A percentile compares a stretch with the other conserved stretches of the same genome.
Evolutionary conservation across 148 eudicot genomes (phyloP).

Genomic region (Vaccinium macrocarpon): DNA sequence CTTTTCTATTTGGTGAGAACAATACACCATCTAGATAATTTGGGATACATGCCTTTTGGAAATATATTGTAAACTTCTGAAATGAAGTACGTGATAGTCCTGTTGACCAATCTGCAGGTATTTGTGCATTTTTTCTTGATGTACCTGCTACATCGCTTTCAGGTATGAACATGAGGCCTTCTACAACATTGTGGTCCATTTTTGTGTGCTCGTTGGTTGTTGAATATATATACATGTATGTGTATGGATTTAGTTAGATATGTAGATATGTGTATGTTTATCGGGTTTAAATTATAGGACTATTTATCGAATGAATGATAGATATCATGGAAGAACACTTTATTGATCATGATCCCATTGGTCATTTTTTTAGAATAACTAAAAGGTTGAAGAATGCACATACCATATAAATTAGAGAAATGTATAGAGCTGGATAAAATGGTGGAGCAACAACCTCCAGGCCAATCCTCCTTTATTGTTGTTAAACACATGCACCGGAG

Average conservation of each 20-base stretch:
- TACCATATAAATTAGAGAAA: neutral
- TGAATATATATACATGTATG: neutral
- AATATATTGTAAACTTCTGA: neutral
- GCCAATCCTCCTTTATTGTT: neutral
- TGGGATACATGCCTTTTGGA: neutral
- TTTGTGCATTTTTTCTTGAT: conserved; percentile 97
- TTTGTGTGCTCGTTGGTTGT: neutral
- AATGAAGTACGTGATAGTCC: conserved; percentile 11
- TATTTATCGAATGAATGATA: neutral
- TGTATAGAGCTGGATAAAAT: neutral
- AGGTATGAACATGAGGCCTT: conserved; percentile 47
- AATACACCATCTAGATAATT: neutral
- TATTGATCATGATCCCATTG: neutral
- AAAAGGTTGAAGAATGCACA: neutral
- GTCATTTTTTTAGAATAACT: neutral
- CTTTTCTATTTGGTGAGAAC: conserved; percentile 72
- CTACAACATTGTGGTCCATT: neutral
- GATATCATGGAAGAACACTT: neutral
- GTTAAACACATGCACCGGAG: neutral
- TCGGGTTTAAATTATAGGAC: neutral
- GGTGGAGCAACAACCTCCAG: neutral
- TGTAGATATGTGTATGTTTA: neutral
- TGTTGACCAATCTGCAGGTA: conserved; percentile 52
- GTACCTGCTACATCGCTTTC: conserved; percentile 94
- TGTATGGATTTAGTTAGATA: neutral